phyloP scores from a whole-genome alignment of 192 early-diverging fungal genomes.

The Backusella parvicylindrica region DNA sequence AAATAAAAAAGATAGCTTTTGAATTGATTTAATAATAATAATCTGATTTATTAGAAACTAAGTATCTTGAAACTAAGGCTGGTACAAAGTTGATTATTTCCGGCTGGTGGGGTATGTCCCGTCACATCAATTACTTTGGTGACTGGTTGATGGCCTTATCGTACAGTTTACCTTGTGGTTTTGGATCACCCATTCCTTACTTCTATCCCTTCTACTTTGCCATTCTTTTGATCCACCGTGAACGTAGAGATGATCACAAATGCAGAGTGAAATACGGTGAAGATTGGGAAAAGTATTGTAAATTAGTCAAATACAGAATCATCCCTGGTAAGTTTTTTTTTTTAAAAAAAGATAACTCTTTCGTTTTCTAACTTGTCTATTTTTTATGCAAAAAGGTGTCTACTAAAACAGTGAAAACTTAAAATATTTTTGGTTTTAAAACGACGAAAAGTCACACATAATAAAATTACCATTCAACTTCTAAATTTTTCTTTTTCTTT shows the following conservation, averaged over 20 bases:
- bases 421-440: not conserved
- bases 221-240: slow-evolving; percentile 86
- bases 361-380: not conserved
- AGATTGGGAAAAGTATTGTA: slow-evolving; percentile 89
- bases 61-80: slow-evolving; percentile 80
- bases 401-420: not conserved
- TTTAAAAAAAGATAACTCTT: not conserved
- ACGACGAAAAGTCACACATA: too few species aligned
- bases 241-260: slow-evolving; percentile 83
- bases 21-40: not conserved
- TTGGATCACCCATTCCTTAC: slow-evolving; percentile 78
- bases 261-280: slow-evolving; percentile 91
- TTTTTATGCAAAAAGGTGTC: not conserved
- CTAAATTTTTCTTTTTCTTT: not conserved
- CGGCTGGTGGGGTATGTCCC: slow-evolving; percentile 95
- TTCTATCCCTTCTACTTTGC: slow-evolving; percentile 94
- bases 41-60: slow-evolving; percentile 47
- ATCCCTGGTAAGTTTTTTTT: slow-evolving; percentile 70
- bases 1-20: too few species aligned
- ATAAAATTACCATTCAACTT: too few species aligned
- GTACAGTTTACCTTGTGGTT: slow-evolving; percentile 88
- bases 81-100: slow-evolving; percentile 78
- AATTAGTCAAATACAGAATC: slow-evolving; percentile 77
- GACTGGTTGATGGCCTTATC: slow-evolving; percentile 93
- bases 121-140: slow-evolving; percentile 93